phyloP scores from a whole-genome alignment of 495 filamentous ascomycete genomes.

The Trichoderma gamsii region DNA sequence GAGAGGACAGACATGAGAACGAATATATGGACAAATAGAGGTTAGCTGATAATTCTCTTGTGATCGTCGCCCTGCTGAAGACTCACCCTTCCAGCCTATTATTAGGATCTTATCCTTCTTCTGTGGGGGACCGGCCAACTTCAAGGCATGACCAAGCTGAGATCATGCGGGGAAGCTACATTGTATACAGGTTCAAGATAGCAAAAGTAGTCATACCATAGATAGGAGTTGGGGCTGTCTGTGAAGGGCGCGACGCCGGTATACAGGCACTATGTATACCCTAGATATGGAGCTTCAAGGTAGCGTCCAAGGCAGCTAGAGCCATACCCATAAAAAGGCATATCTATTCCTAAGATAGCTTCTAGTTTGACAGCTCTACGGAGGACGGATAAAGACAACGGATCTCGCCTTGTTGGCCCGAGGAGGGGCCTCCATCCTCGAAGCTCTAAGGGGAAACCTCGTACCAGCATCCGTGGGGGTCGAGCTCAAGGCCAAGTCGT shows the following conservation, averaged over 20 bases:
- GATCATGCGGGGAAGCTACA: neutral
- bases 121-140: neutral
- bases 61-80: neutral
- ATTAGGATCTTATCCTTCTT: neutral
- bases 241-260: neutral
- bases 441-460: neutral
- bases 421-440: neutral
- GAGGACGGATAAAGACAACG: neutral
- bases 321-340: neutral
- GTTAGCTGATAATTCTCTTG: neutral
- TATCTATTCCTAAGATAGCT: neutral
- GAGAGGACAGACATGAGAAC: neutral
- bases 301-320: neutral
- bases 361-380: neutral
- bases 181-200: neutral
- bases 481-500: neutral
- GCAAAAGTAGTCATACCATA: neutral
- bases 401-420: neutral
- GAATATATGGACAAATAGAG: neutral
- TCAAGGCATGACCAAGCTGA: neutral
- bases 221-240: neutral
- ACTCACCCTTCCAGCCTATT: neutral
- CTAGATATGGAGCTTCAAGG: neutral
- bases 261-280: neutral
- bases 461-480: neutral